Base-by-base conservation (phyloP, 352 stramenopile genomes). In the Phytophthora multivora region DNA sequence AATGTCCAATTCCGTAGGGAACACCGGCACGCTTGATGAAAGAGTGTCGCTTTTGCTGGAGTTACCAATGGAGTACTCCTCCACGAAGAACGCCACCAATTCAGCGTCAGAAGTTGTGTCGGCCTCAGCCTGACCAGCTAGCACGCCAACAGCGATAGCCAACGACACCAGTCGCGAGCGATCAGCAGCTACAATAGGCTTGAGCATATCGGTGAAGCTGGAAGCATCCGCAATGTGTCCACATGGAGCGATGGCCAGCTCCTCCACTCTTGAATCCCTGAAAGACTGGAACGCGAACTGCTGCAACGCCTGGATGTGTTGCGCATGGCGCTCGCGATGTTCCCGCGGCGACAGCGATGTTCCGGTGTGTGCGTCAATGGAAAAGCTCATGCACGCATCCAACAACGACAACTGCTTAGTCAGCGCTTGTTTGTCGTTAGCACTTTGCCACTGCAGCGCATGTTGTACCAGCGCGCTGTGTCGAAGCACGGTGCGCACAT, bases 1-100 rank as follows among this genome's bases (percentile, higher is more conserved):
- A 62, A 98, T 80, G 12, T 97, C 75, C n/a, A 86, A 47, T 71
- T 98, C 93, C 0, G 87, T 97, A 0, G 90, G 91, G 40, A 87
- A 90, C 19, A 96, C 39, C 5, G 70, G 53, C 13, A 59, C 42
- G 13, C 74, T 69, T 1, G 60, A 69, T 26, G 52, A 64, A 23
- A 53, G 28, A 11, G 40, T 18, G 19, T 65, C 53, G n/a, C 61
- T 53, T 5, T 61, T 50, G 18, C 57, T 60, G 23, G 3, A 60
- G 41, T 3, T 41, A 19, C 15, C n/a, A 65, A 56, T 18, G 11
- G 86, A 75, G 45, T 88, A 90, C 33, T 83, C 69, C 40, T 91
- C 81, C 33, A 80, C 60, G 33, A 93, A 87, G 15, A 53, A 77
- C 0, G 80, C 68, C 13, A 90, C 57, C 16, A 95, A 53, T 9